These are phyloP conservation scores for Candida schatavii DNA, from an alignment of 805 yeast genomes.

Conservation along the genomic window DNA sequence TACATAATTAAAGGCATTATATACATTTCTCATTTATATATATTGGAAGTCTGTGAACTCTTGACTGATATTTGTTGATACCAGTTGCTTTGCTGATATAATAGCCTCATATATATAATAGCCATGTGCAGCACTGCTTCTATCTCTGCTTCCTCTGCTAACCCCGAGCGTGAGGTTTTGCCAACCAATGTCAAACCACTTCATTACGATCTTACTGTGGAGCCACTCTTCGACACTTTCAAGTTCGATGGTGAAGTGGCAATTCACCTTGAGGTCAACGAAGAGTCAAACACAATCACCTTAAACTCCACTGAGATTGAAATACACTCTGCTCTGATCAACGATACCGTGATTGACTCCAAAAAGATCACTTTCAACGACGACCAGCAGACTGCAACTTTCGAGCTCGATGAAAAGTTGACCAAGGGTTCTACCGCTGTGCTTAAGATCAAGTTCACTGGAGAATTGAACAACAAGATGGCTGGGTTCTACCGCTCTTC, in stretches of 20 bases:
- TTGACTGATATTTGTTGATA: no score
- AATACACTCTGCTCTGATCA: conserved; percentile 46
- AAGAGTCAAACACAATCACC: conserved; percentile 42
- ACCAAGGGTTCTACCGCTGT: conserved; percentile 38
- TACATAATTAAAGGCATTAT: no score
- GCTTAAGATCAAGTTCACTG: conserved; percentile 53
- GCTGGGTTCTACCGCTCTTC: conserved; percentile 78
- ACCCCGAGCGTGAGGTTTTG: conserved; percentile 36
- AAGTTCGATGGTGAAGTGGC: conserved; percentile 55
- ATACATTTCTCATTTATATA: no score
- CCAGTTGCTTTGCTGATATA: background rate
- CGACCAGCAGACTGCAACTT: conserved; percentile 41
- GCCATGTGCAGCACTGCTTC: conserved; percentile 1
- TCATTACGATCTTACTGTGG: conserved; percentile 39
- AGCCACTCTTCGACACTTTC: conserved; percentile 50
- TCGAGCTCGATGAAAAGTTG: conserved; percentile 33
- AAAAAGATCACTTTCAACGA: conserved; percentile 25
- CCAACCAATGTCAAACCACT: conserved; percentile 42
- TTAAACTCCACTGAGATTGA: conserved; percentile 68
- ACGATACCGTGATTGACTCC: conserved; percentile 18
- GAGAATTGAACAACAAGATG: conserved; percentile 72
- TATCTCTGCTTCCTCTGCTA: background rate
- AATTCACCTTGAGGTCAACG: conserved; percentile 54
- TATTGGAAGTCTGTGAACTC: no score
- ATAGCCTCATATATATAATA: background rate